Percentiles rank a stretch among this genome's conserved stretches.
These are phyloP conservation scores for Rhypophila decipiens DNA, from an alignment of 495 filamentous ascomycete genomes.

Conservation along the genomic window DNA sequence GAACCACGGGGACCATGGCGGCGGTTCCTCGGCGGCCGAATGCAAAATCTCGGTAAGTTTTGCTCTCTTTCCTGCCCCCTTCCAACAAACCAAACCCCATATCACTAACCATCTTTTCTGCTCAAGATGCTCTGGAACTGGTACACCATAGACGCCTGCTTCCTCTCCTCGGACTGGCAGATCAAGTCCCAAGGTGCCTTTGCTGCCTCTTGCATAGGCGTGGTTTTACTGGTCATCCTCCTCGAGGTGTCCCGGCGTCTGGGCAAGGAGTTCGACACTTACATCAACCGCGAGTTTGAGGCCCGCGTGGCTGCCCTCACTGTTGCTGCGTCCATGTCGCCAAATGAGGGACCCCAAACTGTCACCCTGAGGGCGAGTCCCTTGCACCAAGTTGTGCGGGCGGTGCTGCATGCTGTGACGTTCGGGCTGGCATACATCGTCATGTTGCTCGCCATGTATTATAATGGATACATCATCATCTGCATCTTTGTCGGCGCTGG, in stretches of 20 bases:
- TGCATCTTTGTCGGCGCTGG: too few species aligned
- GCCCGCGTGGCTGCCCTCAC: too few species aligned
- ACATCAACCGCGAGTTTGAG: conserved; percentile 34
- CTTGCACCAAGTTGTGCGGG: too few species aligned
- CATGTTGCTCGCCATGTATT: too few species aligned
- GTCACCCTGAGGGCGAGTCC: too few species aligned
- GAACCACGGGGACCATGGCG: not conserved
- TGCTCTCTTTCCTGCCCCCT: not conserved
- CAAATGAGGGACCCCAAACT: too few species aligned
- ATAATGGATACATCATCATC: too few species aligned
- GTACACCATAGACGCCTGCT: conserved; percentile 48
- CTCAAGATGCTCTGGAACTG: conserved; percentile 55
- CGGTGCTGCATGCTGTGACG: too few species aligned
- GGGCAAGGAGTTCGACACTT: conserved; percentile 48
- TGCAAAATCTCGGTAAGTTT: conserved; percentile 19
- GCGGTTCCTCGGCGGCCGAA: not conserved
- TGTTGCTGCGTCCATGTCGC: too few species aligned
- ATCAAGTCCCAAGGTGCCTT: conserved; percentile 42
- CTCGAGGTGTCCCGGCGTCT: conserved; percentile 48
- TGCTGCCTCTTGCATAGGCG: conserved; percentile 53
- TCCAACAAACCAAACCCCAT: not conserved
- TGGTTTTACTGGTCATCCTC: conserved; percentile 45
- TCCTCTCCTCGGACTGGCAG: conserved; percentile 43
- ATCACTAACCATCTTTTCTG: not conserved
- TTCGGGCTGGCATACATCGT: too few species aligned